Base-by-base conservation (phyloP, 768 basidiomycete species). In the Mycena indigotica region DNA sequence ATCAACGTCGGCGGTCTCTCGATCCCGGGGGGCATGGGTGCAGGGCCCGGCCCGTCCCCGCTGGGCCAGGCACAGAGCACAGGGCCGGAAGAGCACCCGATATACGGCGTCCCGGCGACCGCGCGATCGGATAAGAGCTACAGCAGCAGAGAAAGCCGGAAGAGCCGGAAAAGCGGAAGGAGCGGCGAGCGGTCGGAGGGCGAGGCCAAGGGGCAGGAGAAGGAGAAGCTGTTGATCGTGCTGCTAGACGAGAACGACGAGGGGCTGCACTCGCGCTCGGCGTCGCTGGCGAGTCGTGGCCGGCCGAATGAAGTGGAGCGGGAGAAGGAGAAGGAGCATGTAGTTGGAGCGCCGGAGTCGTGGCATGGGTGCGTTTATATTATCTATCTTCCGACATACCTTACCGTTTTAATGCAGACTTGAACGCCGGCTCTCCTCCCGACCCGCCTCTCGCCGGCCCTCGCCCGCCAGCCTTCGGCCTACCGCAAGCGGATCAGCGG, bases 151-250 rank as follows among this genome's bases (percentile, higher is more conserved):
- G 8, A 6, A 39, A 51, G 30, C 17, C 21, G 48, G 23, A 53
- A 19, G 46, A 50, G 53, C 19, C 29, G 40, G 32, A 8, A 28
- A 24, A 48, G 46, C 19, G 46, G 12, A 12, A 23, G 12, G 6
- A 50, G 40, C 48, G 49, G 52, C 16, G 39, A 41, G 49, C 28
- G 16, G 26, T 6, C 50, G 17, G 50, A n/a, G 29, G 21, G 28
- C 19, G 19, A 41, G n/a, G 53, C 54, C 1, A 51, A 50, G 2
- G 55, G 40, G 4, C 13, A 26, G 6, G 52, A 41, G n/a, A 53
- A 56, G 39, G 57, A 59, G 48, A 59, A 52, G 52, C 53, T 63
- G 28, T 50, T 63, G 13, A 59, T 63, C 4, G 62, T 59, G 4
- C 52, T 59, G 23, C 35, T 59, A 41, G 62, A 63, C 26, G 57